phyloP scores from a whole-genome alignment of 225 moss, liverwort and hornwort species.

The Antitrichia curtipendula region DNA sequence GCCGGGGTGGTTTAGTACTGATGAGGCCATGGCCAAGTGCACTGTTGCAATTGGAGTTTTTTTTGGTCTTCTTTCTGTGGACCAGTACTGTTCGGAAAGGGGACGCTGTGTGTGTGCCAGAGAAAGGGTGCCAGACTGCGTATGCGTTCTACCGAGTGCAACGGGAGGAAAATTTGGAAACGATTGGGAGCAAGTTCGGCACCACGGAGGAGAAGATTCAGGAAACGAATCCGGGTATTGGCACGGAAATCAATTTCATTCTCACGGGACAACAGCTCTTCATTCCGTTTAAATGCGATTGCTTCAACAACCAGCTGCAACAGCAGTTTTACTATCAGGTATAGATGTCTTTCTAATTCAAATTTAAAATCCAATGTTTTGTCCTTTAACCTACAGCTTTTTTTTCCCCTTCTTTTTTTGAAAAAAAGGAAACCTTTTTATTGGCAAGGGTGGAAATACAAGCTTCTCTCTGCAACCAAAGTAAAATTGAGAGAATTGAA shows the following conservation, averaged over 20 bases:
- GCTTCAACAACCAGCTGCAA: constrained; percentile 7
- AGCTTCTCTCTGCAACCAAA: background rate
- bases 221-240: constrained; percentile 9
- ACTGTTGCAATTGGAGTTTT: background rate
- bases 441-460: background rate
- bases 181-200: constrained; percentile 11
- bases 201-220: background rate
- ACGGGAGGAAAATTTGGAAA: background rate
- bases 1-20: background rate
- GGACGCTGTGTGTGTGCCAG: constrained; percentile 19
- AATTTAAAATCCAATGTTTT: background rate
- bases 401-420: background rate
- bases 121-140: constrained; percentile 9
- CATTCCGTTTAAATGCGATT: constrained; percentile 35
- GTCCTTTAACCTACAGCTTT: background rate
- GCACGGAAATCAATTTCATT: background rate
- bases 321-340: constrained; percentile 17
- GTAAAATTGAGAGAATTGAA: background rate
- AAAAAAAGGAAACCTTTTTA: background rate
- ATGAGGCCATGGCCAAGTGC: background rate
- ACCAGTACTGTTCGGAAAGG: background rate
- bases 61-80: background rate
- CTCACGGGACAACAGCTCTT: background rate
- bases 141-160: constrained; percentile 24
- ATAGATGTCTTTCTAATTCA: background rate